These are phyloP conservation scores for Thraustochytrium sp. DNA, from an alignment of 352 stramenopile genomes.

Conservation along the genomic window DNA sequence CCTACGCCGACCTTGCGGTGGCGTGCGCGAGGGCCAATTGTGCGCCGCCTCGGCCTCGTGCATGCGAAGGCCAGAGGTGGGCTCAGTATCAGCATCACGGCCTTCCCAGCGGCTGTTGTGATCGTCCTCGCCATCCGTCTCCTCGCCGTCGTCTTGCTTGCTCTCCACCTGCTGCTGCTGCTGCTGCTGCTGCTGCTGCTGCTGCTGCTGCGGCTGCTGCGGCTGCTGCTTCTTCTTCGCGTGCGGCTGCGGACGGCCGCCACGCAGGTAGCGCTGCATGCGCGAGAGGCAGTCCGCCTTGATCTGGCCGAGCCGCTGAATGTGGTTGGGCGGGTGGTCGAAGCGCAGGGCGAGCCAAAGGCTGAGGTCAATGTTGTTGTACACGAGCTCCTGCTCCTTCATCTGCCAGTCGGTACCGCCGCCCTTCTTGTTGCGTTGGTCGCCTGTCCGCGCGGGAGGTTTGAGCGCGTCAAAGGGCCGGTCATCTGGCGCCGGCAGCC, in stretches of 20 bases:
- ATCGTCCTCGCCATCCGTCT: neutral
- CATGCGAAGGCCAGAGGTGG: neutral
- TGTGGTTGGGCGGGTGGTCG: slow-evolving; percentile 4
- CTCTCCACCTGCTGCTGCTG: neutral
- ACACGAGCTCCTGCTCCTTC: slow-evolving; percentile 75
- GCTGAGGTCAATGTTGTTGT: slow-evolving; percentile 86
- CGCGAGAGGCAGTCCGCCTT: neutral
- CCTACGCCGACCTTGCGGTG: too few species aligned
- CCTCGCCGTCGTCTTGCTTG: neutral
- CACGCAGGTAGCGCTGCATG: neutral
- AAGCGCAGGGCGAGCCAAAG: slow-evolving; percentile 87
- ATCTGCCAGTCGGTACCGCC: slow-evolving; percentile 50
- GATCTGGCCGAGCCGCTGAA: neutral
- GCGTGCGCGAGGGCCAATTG: too few species aligned
- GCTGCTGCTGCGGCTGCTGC: too few species aligned
- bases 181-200: neutral
- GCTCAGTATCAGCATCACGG: neutral
- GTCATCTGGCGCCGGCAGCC: neutral
- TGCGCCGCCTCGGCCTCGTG: too few species aligned
- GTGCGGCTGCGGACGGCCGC: neutral
- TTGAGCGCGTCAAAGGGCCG: neutral
- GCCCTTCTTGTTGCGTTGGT: neutral
- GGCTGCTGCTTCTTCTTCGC: neutral
- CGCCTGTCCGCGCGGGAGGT: neutral
- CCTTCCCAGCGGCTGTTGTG: neutral